Base-by-base conservation (phyloP, 345 rosid genomes). In the Eucalyptus caleyi region DNA sequence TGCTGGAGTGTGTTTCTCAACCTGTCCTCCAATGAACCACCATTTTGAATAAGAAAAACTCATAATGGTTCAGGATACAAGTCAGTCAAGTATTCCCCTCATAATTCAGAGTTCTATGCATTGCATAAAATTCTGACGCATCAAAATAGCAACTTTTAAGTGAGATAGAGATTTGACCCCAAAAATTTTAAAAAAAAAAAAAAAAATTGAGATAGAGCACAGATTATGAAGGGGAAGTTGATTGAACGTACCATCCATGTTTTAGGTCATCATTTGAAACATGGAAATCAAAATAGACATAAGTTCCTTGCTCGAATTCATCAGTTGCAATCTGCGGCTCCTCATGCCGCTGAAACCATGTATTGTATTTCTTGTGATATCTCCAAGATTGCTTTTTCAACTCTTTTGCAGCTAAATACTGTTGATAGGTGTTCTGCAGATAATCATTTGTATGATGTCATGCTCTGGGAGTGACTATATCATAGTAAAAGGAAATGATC, bases 361-460 rank as follows among this genome's bases (percentile, higher is more conserved):
- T 98, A 92, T 95, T 95, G 94, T 95, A 98, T 93, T 98, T 98
- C 88, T 97, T 96, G 92, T 98, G 99, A 93, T 95, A 98, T 95
- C 99, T 96, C 99, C 99, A 98, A 37, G 99, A 95, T 91, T 96
- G 99, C 92, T 97, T 97, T 95, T 98, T 98, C 92, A 97, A 94
- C 94, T 96, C 99, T 92, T 94, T 98, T 83, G 99, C 99, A 47
- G 99, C 99, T 88, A 96, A 90, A 90, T 97, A 98, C 90, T 98
- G 99, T 90, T 97, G 99, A 88, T 93, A 97, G 42, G 99, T 96
- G 92, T 96, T 97, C 99, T 98, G 96, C 87, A 88, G 82, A 92
- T 30, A 90, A 90, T 21, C 45, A 89, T 40, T 77, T 37, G 16
- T 40, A 40, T 40, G 15, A 34, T 11, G 47, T 77, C 47, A 77